Percentiles rank a stretch among this genome's conserved stretches.
phyloP scores from a whole-genome alignment of 1,139 yeast species.

The Geotrichum histeridarum region DNA sequence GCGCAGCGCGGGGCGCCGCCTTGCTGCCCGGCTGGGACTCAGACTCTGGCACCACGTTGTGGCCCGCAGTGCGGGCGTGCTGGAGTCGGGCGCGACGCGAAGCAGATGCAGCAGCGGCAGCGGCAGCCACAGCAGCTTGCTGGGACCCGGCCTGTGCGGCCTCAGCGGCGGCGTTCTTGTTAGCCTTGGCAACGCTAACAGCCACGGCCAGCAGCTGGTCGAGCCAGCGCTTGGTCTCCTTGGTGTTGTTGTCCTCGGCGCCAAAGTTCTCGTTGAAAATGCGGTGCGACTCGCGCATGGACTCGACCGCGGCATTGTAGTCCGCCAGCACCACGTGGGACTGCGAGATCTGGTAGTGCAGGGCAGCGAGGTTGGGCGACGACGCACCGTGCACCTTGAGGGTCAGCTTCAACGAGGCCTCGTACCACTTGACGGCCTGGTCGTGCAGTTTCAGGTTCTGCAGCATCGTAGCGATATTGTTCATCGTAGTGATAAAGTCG shows the following conservation, averaged over 20 bases:
- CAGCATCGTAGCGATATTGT: conserved; percentile 59
- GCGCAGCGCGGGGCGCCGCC: conserved; percentile 14
- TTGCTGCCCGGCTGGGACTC: background rate
- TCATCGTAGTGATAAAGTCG: conserved; percentile 56
- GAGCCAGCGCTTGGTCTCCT: conserved; percentile 60
- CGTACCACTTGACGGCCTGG: conserved; percentile 49
- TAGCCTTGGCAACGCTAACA: conserved; percentile 31
- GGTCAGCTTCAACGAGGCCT: conserved; percentile 47
- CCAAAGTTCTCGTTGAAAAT: conserved; percentile 57
- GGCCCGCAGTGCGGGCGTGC: conserved; percentile 15
- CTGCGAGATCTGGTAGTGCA: conserved; percentile 64
- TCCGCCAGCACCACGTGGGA: conserved; percentile 51
- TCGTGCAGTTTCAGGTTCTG: conserved; percentile 48
- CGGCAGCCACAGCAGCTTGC: conserved; percentile 19
- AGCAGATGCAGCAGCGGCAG: conserved; percentile 14
- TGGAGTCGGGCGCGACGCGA: conserved; percentile 18
- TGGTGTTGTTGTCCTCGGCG: conserved; percentile 55
- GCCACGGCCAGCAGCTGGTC: conserved; percentile 43
- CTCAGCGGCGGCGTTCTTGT: conserved; percentile 20
- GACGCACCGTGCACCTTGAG: conserved; percentile 50
- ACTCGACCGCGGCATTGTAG: conserved; percentile 51
- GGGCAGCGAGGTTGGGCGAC: conserved; percentile 55
- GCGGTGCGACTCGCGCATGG: conserved; percentile 49
- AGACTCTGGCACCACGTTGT: conserved; percentile 7
- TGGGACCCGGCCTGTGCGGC: conserved; percentile 1